Base-by-base conservation (phyloP, 2,329 filamentous ascomycete genomes). In the Xylariales sp. region DNA sequence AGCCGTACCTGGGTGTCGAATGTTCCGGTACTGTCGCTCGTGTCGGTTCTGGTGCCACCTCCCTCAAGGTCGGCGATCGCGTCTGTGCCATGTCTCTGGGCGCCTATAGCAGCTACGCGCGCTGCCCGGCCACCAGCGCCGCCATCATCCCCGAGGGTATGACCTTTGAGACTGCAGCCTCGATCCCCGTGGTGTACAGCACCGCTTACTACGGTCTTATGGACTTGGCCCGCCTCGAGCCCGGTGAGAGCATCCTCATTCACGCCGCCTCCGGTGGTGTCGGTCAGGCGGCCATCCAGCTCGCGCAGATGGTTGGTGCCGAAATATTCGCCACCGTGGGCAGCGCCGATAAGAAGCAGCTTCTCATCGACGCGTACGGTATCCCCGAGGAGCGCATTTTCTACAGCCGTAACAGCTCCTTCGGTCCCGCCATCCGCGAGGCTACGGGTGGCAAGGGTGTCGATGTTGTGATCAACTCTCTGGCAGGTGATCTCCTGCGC, bases 11-110 rank as follows among this genome's bases (percentile, higher is more conserved):
- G 17, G 54, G 52, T 12, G 33, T 51, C 12, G 55, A 58, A 47
- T 52, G 51, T 18, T 50, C 46, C 6, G 55, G 55, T 35, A 25
- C 51, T 6, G 50, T 58, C 5, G 50, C 46, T 5, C 46, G 49
- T 3, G 31, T 55, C 6, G 55, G 54, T 8, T 37, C 45, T 7
- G 41, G 45, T 14, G 53, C 56, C 13, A 46, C 38, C 38, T 49
- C 43, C 11, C 29, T 59, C n/a, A n/a, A 40, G 15, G 40, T 53
- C 4, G 55, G 56, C 11, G 53, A 58, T 44, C 45, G 48, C 10
- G 53, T 59, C 4, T 54, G 53, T 24, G 61, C 62, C 14, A 59
- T 74, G 11, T 59, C 61, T 53, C 38, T 69, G 65, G 49, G 48
- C 11, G 54, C 51, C 7, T 54, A 56, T 17, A 50, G 54, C 18